Base-by-base conservation (phyloP, 2,329 filamentous ascomycete genomes). In the Scedosporium boydii region DNA sequence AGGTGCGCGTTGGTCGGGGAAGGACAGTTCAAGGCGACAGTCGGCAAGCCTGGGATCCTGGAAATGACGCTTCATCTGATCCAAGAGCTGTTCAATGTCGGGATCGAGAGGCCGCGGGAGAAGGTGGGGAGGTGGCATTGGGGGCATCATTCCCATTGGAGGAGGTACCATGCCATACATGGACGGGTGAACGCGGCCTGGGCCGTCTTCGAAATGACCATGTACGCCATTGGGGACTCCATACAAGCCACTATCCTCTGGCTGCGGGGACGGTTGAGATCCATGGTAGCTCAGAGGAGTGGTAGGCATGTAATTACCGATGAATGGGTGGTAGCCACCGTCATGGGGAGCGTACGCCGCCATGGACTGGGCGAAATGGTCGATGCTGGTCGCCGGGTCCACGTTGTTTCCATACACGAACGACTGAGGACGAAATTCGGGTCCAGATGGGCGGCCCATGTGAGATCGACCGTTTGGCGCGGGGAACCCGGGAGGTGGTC, bases 221-320 rank as follows among this genome's bases (percentile, higher is more conserved):
- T 66, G 62, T 1, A 64, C 66, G 5, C 75, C 74, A 46, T 74
- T 81, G n/a, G 75, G 73, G 51, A 71, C 73, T 27, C 74, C 75
- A 27, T 73, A 75, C 61, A 76, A 70, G 62, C 73, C 75, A 34
- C 73, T 75, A 12, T 81, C 79, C 46, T 79, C 79, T 16, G 74
- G 76, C 53, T 78, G 77, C 4, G 73, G 76, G 1, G 84, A 85
- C 42, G 82, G 78, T 64, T 86, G 84, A 2, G 85, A 87, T 42
- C 80, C 84, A 62, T 85, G 84, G 68, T 84, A 85, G 70, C 83
- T 87, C 65, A 83, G 83, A 3, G 83, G 81, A 1, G 83, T 85
- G 1, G 80, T 78, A 1, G 83, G 81, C 3, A 79, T 80, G 68
- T 82, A 82, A 66, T 73, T 75, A 65, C 71, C 73, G 26, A 69